Percentiles rank a stretch among this genome's conserved stretches.
Conservation (phyloP, 306 rosid species). For the Prosopis cineraria region DNA sequence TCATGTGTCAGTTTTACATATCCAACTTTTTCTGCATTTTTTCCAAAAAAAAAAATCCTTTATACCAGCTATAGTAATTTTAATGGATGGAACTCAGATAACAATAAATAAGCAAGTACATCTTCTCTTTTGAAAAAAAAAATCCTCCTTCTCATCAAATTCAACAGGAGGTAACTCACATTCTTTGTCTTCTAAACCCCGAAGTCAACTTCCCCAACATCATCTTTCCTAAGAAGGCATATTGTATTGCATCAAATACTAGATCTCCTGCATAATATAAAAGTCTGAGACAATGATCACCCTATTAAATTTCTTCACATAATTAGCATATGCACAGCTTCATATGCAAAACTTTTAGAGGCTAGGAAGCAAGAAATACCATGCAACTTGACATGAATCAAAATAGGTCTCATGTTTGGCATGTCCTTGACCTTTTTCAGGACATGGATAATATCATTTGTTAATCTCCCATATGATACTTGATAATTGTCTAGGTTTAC, state of each 20-base stretch:
- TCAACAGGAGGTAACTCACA: constrained; percentile 49
- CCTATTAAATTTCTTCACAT: background rate
- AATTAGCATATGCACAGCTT: background rate
- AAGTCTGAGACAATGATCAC: constrained; percentile 21
- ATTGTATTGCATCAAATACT: constrained; percentile 89
- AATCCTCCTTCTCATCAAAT: constrained; percentile 64
- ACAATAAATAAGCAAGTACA: constrained; percentile 40
- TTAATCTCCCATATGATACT: too few species aligned
- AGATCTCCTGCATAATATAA: constrained; percentile 45
- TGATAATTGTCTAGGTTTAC: too few species aligned
- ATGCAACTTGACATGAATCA: constrained; percentile 55
- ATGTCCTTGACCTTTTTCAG: constrained; percentile 47
- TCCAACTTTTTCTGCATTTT: background rate
- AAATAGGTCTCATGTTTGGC: constrained; percentile 51
- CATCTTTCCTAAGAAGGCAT: constrained; percentile 92
- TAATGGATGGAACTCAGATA: background rate
- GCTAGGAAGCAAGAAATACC: constrained; percentile 19
- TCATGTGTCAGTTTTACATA: background rate
- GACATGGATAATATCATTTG: constrained; percentile 51
- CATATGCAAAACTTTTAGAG: background rate
- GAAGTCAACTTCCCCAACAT: constrained; percentile 75
- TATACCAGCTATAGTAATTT: background rate
- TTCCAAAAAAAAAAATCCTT: background rate
- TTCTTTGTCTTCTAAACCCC: constrained; percentile 82
- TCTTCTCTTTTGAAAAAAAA: constrained; percentile 64